Evolutionary conservation across 1,284 basidiomycete genomes (phyloP), one percentile per base, ranked within the genome.

Genomic region (Fomes fomentarius): DNA sequence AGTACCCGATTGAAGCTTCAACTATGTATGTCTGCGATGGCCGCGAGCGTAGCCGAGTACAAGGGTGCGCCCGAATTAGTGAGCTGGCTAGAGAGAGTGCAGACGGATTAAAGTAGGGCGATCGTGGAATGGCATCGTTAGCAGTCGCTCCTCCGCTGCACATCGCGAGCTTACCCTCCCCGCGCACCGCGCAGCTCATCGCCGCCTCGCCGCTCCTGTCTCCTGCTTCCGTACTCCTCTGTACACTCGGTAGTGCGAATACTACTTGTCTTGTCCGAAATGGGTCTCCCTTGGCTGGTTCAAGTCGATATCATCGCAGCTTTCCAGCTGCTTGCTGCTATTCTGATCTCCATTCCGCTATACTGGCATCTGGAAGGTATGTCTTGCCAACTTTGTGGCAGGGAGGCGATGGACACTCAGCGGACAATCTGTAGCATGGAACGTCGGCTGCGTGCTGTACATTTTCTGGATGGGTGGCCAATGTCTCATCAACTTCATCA

Each of bases 401-500:
- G 54, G 43, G 22, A 15, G 17, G 19, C 11, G 19, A 31, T 33
- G 28, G 35, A 30, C 31, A 30, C 35, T 22, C 22, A 50, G 50
- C 21, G 30, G 46, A 34, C 44, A n/a, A 21, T 50, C 25, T 38
- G 10, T 35, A 65, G 76, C 76, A 31, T 71, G 76, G 57, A 82
- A 82, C 60, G 67, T 71, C 15, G 87, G 85, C 30, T 87, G 86
- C 9, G 79, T 87, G 54, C 68, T 84, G 44, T 85, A 79, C 68
- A 87, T 91, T 70, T 62, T 75, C 34, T 91, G 87, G 88, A 72
- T 78, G 2, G 76, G 77, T 2, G 40, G 84, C 3, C 76, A 70
- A 1, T 85, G 81, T 63, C 69, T 91, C 17, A 77, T 79, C 47
- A 69, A 75, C 30, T 82, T 79, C 60, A 72, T 91, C 61, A 88